These are phyloP conservation scores for Russula sp. DNA, from an alignment of 768 basidiomycete genomes.

Conservation along the genomic window DNA sequence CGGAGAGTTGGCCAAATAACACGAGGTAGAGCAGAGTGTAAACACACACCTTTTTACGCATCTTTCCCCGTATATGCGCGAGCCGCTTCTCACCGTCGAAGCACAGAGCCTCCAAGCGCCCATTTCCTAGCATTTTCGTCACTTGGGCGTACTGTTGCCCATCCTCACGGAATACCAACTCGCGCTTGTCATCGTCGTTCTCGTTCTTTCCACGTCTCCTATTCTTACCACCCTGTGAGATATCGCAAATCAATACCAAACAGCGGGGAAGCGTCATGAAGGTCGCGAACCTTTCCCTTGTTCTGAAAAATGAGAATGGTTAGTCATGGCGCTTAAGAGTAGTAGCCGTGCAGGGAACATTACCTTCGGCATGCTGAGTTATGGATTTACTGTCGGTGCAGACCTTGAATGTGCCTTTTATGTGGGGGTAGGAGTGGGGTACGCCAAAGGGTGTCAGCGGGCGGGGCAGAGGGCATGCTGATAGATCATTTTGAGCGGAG, in stretches of 20 bases:
- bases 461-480: too few relatives aligned
- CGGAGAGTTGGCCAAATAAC: background rate
- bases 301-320: constrained; percentile 39
- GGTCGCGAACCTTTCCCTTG: constrained; percentile 59
- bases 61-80: constrained; percentile 97
- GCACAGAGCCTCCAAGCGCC: constrained; percentile 91
- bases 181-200: constrained; percentile 98
- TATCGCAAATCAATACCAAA: constrained; percentile 10
- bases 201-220: constrained; percentile 99
- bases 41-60: constrained; percentile 90
- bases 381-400: background rate
- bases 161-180: constrained; percentile 97
- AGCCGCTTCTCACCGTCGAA: constrained; percentile 98
- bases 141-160: constrained; percentile 99
- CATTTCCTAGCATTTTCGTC: constrained; percentile 97
- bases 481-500: too few relatives aligned
- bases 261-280: background rate
- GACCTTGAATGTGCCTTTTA: background rate
- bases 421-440: background rate
- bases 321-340: background rate
- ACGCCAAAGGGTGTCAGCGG: too few relatives aligned
- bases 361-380: constrained; percentile 22
- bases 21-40: background rate
- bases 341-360: background rate
- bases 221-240: constrained; percentile 91